Percentiles rank a stretch among this genome's conserved stretches.
These are phyloP conservation scores for Coccinonectria pachysandricola DNA, from an alignment of 2,329 filamentous ascomycete genomes.

Conservation along the genomic window DNA sequence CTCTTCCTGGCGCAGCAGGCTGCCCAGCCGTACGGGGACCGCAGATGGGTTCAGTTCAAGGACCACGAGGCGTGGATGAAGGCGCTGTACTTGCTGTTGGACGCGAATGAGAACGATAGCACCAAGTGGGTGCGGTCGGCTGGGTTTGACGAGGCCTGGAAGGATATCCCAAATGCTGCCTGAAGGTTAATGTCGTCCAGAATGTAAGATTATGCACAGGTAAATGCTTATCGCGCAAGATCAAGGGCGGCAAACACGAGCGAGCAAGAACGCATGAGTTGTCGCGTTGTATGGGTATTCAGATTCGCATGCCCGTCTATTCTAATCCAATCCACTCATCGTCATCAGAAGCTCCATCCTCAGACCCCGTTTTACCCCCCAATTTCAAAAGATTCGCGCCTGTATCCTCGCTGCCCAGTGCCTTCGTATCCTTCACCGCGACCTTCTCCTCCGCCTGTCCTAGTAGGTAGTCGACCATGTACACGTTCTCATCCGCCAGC, in stretches of 20 bases:
- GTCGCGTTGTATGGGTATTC: slow-evolving; percentile 15
- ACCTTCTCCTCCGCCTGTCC: slow-evolving; percentile 33
- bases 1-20: slow-evolving; percentile 52
- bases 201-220: slow-evolving; percentile 1
- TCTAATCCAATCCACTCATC: slow-evolving; percentile 41
- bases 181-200: too few relatives aligned
- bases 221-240: too few relatives aligned
- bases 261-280: slow-evolving; percentile 1
- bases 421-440: slow-evolving; percentile 14
- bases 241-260: background rate
- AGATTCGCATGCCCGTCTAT: slow-evolving; percentile 22
- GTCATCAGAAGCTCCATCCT: slow-evolving; percentile 26
- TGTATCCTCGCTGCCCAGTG: slow-evolving; percentile 10
- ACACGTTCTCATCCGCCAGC: slow-evolving; percentile 78
- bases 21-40: slow-evolving; percentile 33
- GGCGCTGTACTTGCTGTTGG: slow-evolving; percentile 50
- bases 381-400: slow-evolving; percentile 23
- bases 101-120: slow-evolving; percentile 45
- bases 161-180: slow-evolving; percentile 23
- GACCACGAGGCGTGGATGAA: slow-evolving; percentile 49
- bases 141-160: slow-evolving; percentile 59
- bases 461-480: slow-evolving; percentile 75
- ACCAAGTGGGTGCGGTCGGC: slow-evolving; percentile 49
- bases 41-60: slow-evolving; percentile 41
- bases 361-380: slow-evolving; percentile 22